phyloP scores from a whole-genome alignment of 2,329 filamentous ascomycete genomes.

The Pseudogymnoascus sp. region DNA sequence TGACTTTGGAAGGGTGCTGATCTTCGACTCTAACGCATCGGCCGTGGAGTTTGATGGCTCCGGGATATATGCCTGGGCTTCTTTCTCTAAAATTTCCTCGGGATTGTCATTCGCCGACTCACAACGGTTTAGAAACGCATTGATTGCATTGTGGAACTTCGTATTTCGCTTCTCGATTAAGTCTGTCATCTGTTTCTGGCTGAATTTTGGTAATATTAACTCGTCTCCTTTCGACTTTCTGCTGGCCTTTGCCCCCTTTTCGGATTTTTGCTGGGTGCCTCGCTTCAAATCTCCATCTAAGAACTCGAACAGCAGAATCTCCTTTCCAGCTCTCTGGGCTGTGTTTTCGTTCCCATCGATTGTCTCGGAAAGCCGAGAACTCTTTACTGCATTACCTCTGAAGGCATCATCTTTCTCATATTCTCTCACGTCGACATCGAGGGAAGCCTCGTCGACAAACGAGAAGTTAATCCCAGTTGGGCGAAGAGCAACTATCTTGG shows the following conservation, averaged over 20 bases:
- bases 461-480: slow-evolving; percentile 74
- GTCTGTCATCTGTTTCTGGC: slow-evolving; percentile 83
- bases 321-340: slow-evolving; percentile 38
- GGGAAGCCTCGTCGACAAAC: slow-evolving; percentile 77
- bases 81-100: slow-evolving; percentile 54
- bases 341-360: slow-evolving; percentile 28
- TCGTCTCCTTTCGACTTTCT: slow-evolving; percentile 69
- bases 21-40: slow-evolving; percentile 28
- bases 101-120: slow-evolving; percentile 59
- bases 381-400: slow-evolving; percentile 49
- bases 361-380: slow-evolving; percentile 23
- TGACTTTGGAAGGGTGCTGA: slow-evolving; percentile 50
- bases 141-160: slow-evolving; percentile 74
- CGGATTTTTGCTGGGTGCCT: slow-evolving; percentile 56
- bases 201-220: slow-evolving; percentile 85
- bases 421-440: slow-evolving; percentile 73
- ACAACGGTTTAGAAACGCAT: slow-evolving; percentile 70
- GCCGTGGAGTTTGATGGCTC: slow-evolving; percentile 43
- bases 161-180: slow-evolving; percentile 84
- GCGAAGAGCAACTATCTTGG: slow-evolving; percentile 70
- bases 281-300: slow-evolving; percentile 84
- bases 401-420: slow-evolving; percentile 60
- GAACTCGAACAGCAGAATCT: slow-evolving; percentile 87
- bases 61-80: slow-evolving; percentile 58
- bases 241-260: slow-evolving; percentile 63